A percentile compares a stretch with the other conserved stretches of the same genome.
Evolutionary conservation across 2,329 filamentous ascomycete genomes (phyloP).

Genomic region (Diplodia mutila): DNA sequence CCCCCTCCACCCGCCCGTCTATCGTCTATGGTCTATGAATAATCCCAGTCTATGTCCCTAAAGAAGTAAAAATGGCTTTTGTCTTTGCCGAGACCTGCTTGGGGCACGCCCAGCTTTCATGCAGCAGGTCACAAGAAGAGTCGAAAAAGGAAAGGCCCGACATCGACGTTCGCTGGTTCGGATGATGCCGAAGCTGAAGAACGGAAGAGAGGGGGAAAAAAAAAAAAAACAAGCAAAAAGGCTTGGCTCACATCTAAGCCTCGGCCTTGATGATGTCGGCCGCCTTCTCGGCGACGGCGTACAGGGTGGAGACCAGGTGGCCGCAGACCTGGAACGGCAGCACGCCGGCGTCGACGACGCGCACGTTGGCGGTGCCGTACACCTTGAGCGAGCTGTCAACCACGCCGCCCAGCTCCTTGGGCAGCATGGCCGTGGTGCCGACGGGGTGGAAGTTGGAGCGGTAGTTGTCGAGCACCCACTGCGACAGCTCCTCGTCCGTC

Average conservation of each 20-base stretch:
- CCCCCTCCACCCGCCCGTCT: neutral
- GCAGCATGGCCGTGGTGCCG: constrained; percentile 23
- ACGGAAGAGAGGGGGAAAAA: neutral
- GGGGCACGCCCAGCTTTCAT: neutral
- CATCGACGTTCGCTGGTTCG: neutral
- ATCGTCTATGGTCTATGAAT: neutral
- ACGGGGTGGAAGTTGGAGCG: constrained; percentile 27
- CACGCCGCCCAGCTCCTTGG: constrained; percentile 33
- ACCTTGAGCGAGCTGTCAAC: constrained; percentile 37
- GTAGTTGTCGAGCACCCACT: constrained; percentile 32
- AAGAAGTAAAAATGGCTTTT: neutral
- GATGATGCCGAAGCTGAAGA: neutral
- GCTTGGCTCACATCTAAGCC: neutral
- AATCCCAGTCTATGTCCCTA: constrained; percentile 9
- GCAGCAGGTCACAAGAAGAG: neutral
- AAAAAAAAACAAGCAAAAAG: neutral
- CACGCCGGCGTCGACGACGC: constrained; percentile 29
- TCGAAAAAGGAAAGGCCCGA: neutral
- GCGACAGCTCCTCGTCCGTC: constrained; percentile 30
- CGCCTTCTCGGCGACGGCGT: constrained; percentile 29
- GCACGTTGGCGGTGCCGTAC: constrained; percentile 32
- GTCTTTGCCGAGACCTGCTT: neutral
- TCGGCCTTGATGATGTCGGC: constrained; percentile 38
- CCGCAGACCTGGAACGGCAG: constrained; percentile 27
- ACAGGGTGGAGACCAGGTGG: constrained; percentile 24